Evolutionary conservation across 2,329 filamentous ascomycete genomes (phyloP), one percentile per base, ranked within the genome.

Genomic region (Aspergillus viridinutans): DNA sequence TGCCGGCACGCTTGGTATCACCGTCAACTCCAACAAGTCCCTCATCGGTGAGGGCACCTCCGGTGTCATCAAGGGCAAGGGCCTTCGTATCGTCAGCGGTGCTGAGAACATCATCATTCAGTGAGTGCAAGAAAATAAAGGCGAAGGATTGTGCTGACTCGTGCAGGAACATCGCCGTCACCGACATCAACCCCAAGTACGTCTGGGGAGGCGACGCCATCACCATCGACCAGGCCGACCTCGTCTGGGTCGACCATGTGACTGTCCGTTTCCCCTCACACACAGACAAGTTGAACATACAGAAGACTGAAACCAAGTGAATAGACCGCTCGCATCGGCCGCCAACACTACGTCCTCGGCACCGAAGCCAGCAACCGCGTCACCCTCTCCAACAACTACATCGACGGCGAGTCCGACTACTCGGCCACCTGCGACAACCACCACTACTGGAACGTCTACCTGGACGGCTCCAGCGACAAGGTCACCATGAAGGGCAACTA

Each of bases 401-500:
- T 87, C 64, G 79, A 86, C 64, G 84, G 84, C 50, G 67, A 68
- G 32, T 78, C 78, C 42, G 69, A 71, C 26, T 85, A 78, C 74
- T 85, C 82, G 9, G 79, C 84, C 6, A 82, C 78, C 51, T 86
- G 84, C 71, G 76, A 86, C 67, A 76, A 74, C 42, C 77, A 83
- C 69, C 82, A 85, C 72, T 85, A 86, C 78, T 86, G 83, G 83
- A 78, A 73, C 40, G 68, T 85, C 61, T 84, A 83, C 74, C 76
- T 86, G 42, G 79, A 77, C 45, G 84, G 84, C 20, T 76, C 77
- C 54, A 78, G 72, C 69, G 84, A 86, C 67, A 66, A 80, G 59
- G 76, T 85, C 65, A 86, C 84, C 61, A 65, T 86, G 68, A 82
- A 83, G 76, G 76, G 77, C 62, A 86, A 86, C 78, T 85, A 85